A percentile compares a stretch with the other conserved stretches of the same genome.
These are phyloP conservation scores for Fusarium avenaceum DNA, from an alignment of 2,329 filamentous ascomycete genomes.

Conservation along the genomic window DNA sequence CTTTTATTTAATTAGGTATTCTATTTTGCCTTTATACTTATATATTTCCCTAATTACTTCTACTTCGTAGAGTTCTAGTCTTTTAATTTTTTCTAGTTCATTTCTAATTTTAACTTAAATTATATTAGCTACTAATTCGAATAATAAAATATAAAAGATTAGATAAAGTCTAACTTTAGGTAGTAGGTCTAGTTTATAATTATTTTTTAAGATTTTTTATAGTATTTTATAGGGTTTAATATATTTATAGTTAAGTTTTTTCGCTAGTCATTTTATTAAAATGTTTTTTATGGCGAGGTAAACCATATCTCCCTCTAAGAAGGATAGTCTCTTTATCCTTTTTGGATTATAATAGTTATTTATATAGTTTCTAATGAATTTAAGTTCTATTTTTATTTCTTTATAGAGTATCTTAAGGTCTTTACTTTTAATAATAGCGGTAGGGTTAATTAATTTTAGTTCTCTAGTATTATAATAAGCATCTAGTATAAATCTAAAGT, in stretches of 20 bases:
- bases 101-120: background rate
- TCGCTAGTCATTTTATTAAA: slow-evolving; percentile 24
- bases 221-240: slow-evolving; percentile 26
- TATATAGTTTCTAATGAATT: background rate
- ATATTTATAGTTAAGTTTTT: slow-evolving; percentile 42
- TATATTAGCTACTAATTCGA: background rate
- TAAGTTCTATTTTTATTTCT: background rate
- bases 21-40: no score
- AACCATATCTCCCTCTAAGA: slow-evolving; percentile 20
- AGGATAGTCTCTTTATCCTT: background rate
- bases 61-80: background rate
- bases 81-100: background rate
- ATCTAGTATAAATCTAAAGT: background rate
- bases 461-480: accelerated
- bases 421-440: background rate
- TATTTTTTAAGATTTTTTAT: slow-evolving; percentile 24
- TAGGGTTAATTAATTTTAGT: background rate
- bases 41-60: background rate
- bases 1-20: no score
- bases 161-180: slow-evolving; percentile 20
- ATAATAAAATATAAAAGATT: slow-evolving; percentile 42
- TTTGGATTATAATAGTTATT: background rate
- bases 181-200: slow-evolving; percentile 36
- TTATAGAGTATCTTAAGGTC: background rate
- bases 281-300: slow-evolving; percentile 36